Evolutionary conservation across 805 yeast genomes (phyloP).

Genomic region (Yarrowia divulgata): DNA sequence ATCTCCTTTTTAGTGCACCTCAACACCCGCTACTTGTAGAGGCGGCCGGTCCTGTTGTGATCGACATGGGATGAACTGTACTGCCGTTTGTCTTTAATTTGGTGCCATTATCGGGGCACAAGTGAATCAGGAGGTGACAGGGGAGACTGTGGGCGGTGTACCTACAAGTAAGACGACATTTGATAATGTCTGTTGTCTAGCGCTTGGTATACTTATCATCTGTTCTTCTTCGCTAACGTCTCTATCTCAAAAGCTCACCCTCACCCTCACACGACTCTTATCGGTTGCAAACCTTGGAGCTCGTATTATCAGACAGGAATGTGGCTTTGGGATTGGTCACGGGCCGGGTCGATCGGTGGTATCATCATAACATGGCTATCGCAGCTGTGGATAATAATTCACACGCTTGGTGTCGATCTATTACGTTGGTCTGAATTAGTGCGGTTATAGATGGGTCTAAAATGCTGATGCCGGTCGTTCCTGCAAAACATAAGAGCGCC

Average conservation of each 20-base stretch:
- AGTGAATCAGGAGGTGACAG: too few relatives aligned
- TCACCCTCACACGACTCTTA: neutral
- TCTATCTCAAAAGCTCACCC: too few relatives aligned
- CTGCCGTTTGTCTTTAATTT: slow-evolving; percentile 3
- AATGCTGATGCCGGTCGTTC: neutral
- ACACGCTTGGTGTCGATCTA: neutral
- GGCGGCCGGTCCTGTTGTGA: slow-evolving; percentile 27
- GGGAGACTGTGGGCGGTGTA: too few relatives aligned
- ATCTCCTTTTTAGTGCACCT: neutral
- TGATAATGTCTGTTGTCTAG: too few relatives aligned
- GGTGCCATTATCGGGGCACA: neutral
- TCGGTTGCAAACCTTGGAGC: slow-evolving; percentile 7
- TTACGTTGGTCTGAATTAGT: too few relatives aligned
- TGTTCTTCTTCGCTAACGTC: neutral
- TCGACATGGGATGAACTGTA: slow-evolving; percentile 3
- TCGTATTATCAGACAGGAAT: slow-evolving; percentile 8
- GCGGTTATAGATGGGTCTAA: neutral
- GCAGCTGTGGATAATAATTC: neutral
- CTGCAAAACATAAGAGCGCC: too few relatives aligned
- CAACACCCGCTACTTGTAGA: neutral
- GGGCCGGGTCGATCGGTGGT: neutral
- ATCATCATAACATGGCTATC: slow-evolving; percentile 11
- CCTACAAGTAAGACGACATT: too few relatives aligned
- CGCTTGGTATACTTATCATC: too few relatives aligned
- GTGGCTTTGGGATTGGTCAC: slow-evolving; percentile 7